Percentiles rank a stretch among this genome's conserved stretches.
Evolutionary conservation across 2,329 filamentous ascomycete genomes (phyloP).

Genomic region (Colletotrichum tofieldiae): DNA sequence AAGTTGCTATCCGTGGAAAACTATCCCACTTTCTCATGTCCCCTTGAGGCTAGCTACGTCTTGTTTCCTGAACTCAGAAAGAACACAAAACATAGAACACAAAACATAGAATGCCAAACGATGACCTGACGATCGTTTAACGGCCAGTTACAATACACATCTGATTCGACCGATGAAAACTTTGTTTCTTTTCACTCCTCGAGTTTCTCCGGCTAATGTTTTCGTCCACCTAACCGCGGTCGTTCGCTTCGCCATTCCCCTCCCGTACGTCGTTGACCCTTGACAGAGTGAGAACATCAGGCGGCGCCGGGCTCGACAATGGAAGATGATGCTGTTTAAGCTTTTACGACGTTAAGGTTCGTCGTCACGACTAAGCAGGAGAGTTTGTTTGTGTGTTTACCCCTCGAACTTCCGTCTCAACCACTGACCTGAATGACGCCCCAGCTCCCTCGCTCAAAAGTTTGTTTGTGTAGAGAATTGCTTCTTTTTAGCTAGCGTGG

Average conservation of each 20-base stretch:
- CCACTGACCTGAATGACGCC: background rate
- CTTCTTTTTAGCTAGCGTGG: constrained; percentile 6
- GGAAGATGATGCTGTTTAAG: constrained; percentile 18
- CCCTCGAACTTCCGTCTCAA: constrained; percentile 10
- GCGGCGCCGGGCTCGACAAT: background rate
- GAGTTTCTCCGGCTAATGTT: background rate
- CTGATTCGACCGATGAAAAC: constrained; percentile 21
- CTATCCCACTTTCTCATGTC: background rate
- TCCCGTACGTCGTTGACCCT: background rate
- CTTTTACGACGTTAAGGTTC: constrained; percentile 13
- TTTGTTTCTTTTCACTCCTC: constrained; percentile 5
- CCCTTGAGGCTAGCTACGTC: constrained; percentile 4
- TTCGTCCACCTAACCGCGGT: background rate
- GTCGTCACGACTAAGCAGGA: constrained; percentile 20
- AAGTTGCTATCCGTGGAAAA: constrained; percentile 16
- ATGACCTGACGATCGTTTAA: background rate
- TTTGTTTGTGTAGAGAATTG: background rate
- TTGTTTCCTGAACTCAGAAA: background rate
- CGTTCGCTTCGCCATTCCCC: constrained; percentile 18
- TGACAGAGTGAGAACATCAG: constrained; percentile 19
- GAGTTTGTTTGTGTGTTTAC: constrained; percentile 22
- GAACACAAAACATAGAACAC: background rate
- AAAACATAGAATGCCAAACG: background rate
- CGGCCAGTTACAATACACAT: constrained; percentile 9
- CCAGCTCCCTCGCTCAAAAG: background rate